Conservation (phyloP, 139 green algal species). For the Micromonas commoda region DNA sequence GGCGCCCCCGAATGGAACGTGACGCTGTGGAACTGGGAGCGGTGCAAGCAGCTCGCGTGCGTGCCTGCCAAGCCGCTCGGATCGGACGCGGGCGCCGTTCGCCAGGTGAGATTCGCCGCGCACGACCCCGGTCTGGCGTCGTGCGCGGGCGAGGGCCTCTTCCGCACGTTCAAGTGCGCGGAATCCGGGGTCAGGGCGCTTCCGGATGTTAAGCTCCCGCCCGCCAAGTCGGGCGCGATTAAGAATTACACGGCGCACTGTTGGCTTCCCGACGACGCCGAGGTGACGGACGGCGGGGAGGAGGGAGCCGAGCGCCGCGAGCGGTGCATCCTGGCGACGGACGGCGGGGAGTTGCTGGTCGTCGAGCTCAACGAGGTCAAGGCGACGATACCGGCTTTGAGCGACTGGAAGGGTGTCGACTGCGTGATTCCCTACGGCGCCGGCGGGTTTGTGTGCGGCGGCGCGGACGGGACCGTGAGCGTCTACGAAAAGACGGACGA, state of each 20-base stretch:
- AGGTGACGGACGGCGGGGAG: no score
- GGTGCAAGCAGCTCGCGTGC: constrained; percentile 71
- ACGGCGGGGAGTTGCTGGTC: constrained; percentile 70
- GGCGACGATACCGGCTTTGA: constrained; percentile 40
- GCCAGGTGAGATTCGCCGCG: constrained; percentile 3
- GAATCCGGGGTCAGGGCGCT: constrained; percentile 48
- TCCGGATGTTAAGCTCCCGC: no score
- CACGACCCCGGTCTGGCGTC: constrained; percentile 54
- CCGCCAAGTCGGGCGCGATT: constrained; percentile 52
- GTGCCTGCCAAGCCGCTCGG: no score
- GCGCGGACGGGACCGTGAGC: constrained; percentile 36
- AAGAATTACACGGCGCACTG: constrained; percentile 52
- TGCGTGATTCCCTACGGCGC: constrained; percentile 55
- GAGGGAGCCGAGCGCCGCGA: no score
- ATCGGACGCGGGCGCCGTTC: no score
- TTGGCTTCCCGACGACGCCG: constrained; percentile 49
- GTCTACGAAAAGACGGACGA: constrained; percentile 36
- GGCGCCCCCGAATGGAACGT: constrained; percentile 81
- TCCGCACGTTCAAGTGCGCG: constrained; percentile 47
- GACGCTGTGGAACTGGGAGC: constrained; percentile 83
- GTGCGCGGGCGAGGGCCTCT: constrained; percentile 60
- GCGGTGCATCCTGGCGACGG: constrained; percentile 55
- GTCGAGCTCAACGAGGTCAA: constrained; percentile 40
- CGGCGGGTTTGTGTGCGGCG: constrained; percentile 34
- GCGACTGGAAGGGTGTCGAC: constrained; percentile 44